Evolutionary conservation across 768 basidiomycete genomes (phyloP).

Genomic region (Mycena venus): DNA sequence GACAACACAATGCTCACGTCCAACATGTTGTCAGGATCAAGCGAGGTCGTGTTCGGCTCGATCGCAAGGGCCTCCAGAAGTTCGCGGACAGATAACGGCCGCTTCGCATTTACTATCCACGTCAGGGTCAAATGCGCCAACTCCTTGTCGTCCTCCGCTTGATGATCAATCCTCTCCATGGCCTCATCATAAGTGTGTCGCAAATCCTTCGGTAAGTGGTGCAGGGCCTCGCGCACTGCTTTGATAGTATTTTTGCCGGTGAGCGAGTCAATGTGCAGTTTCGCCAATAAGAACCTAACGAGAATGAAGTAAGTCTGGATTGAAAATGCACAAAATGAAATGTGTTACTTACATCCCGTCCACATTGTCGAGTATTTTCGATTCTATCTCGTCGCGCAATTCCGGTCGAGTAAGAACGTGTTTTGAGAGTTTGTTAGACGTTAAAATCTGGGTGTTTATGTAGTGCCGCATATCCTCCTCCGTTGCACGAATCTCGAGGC

Average conservation of each 20-base stretch:
- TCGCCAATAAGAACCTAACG: conserved; percentile 14
- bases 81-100: neutral
- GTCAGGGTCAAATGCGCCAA: neutral
- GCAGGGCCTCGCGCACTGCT: neutral
- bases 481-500: neutral
- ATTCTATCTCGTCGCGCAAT: neutral
- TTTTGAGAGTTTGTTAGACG: neutral
- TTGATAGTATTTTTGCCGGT: neutral
- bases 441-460: neutral
- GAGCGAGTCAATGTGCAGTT: neutral
- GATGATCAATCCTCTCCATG: neutral
- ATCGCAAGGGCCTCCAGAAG: neutral
- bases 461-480: neutral
- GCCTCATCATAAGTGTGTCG: neutral
- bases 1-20: neutral
- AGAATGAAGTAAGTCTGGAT: too few relatives aligned
- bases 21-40: neutral
- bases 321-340: too few relatives aligned
- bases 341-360: neutral
- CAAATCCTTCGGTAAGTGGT: neutral
- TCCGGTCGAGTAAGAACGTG: neutral
- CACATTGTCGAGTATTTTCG: neutral
- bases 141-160: neutral
- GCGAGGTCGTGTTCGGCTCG: neutral
- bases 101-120: neutral